These are phyloP conservation scores for Salix koriyanagi DNA, from an alignment of 345 rosid species.

Conservation along the genomic window DNA sequence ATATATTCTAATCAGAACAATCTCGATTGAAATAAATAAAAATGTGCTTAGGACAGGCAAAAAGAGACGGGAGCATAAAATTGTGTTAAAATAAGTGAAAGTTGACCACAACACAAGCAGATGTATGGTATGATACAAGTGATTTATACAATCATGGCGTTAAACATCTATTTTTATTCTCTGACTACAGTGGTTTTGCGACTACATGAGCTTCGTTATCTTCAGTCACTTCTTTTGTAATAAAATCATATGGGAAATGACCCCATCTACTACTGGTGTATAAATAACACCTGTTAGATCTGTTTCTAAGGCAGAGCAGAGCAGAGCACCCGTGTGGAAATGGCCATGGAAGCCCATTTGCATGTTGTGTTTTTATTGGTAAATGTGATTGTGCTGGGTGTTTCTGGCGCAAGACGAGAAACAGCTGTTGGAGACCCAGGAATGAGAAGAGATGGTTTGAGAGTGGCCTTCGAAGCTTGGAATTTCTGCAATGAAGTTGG, in stretches of 20 bases:
- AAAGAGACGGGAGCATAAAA: too few relatives aligned
- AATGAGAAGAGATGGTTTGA: slow-evolving; percentile 30
- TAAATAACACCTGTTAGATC: neutral
- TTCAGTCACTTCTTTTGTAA: too few relatives aligned
- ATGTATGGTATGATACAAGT: too few relatives aligned
- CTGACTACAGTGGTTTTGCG: too few relatives aligned
- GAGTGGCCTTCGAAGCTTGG: slow-evolving; percentile 38
- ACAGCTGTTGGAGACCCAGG: slow-evolving; percentile 46
- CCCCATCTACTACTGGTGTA: neutral
- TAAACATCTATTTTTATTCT: too few relatives aligned
- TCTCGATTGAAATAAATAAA: too few relatives aligned
- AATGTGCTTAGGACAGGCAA: too few relatives aligned
- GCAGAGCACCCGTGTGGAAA: neutral
- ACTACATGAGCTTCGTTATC: too few relatives aligned
- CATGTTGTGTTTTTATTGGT: slow-evolving; percentile 12
- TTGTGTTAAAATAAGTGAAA: too few relatives aligned
- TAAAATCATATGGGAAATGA: neutral
- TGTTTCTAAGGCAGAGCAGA: slow-evolving; percentile 5
- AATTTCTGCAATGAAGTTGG: slow-evolving; percentile 36
- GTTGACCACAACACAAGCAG: too few relatives aligned
- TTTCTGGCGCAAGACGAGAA: neutral
- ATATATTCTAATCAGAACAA: too few relatives aligned
- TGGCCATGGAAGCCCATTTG: slow-evolving; percentile 20
- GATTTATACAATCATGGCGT: too few relatives aligned
- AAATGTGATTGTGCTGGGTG: slow-evolving; percentile 28